Conservation (phyloP, 2,329 filamentous ascomycete genomes). For the Fusarium sp. region DNA sequence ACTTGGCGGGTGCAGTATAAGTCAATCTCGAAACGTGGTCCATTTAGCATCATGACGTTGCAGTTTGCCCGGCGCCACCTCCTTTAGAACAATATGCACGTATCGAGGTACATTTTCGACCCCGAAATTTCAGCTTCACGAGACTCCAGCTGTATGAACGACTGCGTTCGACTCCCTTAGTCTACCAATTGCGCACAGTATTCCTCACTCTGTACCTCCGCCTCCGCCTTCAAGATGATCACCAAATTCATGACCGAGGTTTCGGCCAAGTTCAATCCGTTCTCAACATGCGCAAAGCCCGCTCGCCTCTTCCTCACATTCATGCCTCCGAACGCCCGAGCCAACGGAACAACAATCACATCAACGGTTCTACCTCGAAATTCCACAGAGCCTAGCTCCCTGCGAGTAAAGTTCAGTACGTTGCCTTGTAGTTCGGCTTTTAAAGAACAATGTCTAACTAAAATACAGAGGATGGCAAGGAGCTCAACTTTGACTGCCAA, state of each 20-base stretch:
- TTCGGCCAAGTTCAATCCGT: slow-evolving; percentile 91
- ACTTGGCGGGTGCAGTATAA: slow-evolving; percentile 10
- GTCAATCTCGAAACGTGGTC: slow-evolving; percentile 46
- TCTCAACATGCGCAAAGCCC: slow-evolving; percentile 81
- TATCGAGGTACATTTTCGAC: slow-evolving; percentile 29
- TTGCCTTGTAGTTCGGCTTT: slow-evolving; percentile 24
- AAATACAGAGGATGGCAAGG: slow-evolving; percentile 87
- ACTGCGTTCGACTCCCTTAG: slow-evolving; percentile 18
- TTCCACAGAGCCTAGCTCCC: slow-evolving; percentile 75
- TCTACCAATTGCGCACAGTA: neutral
- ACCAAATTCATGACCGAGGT: slow-evolving; percentile 89
- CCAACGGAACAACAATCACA: slow-evolving; percentile 79
- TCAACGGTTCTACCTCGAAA: slow-evolving; percentile 79
- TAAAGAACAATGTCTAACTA: slow-evolving; percentile 43
- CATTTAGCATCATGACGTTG: slow-evolving; percentile 45
- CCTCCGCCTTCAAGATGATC: slow-evolving; percentile 71
- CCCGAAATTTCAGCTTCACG: slow-evolving; percentile 46
- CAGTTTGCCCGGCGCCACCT: slow-evolving; percentile 23
- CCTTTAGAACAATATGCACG: slow-evolving; percentile 46
- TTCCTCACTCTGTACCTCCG: slow-evolving; percentile 19
- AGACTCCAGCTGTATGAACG: slow-evolving; percentile 19
- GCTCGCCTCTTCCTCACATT: slow-evolving; percentile 89
- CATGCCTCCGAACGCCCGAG: slow-evolving; percentile 83
- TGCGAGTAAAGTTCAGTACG: slow-evolving; percentile 89
- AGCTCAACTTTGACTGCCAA: slow-evolving; percentile 84